Evolutionary conservation across 495 filamentous ascomycete species (phyloP).

Genomic region (Chaetomium cochliodes): DNA sequence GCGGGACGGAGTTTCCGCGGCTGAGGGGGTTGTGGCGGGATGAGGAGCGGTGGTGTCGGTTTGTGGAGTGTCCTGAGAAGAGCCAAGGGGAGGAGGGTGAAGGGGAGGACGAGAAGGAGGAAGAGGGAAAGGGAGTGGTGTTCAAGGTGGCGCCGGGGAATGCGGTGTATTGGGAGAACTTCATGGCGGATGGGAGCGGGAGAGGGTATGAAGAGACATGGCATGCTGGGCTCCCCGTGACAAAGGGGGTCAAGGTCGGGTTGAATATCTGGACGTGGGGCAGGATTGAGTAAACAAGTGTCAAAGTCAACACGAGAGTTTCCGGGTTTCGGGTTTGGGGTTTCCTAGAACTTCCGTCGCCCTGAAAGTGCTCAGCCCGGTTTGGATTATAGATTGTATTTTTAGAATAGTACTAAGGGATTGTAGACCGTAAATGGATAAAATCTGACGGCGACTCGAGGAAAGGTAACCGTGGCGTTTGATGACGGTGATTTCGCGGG

Average conservation of each 20-base stretch:
- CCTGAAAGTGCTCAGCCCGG: no score
- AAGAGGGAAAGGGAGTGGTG: constrained; percentile 31
- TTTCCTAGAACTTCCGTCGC: no score
- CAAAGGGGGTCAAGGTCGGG: constrained; percentile 45
- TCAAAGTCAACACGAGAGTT: neutral
- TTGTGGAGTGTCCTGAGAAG: constrained; percentile 44
- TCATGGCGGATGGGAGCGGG: constrained; percentile 45
- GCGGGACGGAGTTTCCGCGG: constrained; percentile 48
- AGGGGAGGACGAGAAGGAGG: constrained; percentile 12
- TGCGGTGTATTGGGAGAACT: constrained; percentile 53
- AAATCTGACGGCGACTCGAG: no score
- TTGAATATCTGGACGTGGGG: constrained; percentile 48
- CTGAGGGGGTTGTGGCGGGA: constrained; percentile 31
- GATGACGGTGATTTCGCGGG: no score
- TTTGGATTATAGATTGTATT: no score
- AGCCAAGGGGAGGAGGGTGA: neutral
- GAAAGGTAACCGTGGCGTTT: no score
- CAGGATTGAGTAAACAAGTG: neutral
- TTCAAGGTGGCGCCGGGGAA: constrained; percentile 47
- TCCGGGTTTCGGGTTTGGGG: no score
- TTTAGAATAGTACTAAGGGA: no score
- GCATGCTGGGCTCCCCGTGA: constrained; percentile 49
- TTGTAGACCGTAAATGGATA: no score
- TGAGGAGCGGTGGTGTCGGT: constrained; percentile 42
- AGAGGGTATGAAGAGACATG: constrained; percentile 48